These are phyloP conservation scores for Caloboletus firmus DNA, from an alignment of 1,284 basidiomycete species.

Conservation along the genomic window DNA sequence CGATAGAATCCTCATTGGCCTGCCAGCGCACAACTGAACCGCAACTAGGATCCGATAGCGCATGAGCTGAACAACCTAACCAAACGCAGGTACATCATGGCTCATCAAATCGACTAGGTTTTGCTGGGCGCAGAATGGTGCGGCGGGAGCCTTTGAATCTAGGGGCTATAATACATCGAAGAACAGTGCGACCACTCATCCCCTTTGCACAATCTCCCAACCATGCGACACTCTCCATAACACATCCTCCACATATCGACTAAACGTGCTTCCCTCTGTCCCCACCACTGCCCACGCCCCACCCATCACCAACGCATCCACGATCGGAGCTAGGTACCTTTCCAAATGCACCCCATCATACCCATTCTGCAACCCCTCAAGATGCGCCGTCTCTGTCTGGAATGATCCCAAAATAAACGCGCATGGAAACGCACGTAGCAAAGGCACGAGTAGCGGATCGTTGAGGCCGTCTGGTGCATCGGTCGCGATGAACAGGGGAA, in stretches of 20 bases:
- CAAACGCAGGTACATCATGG: too few species aligned
- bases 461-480: constrained; percentile 51
- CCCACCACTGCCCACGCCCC: constrained; percentile 59
- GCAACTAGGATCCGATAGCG: too few species aligned
- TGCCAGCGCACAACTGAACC: neutral
- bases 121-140: too few species aligned
- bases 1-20: too few species aligned
- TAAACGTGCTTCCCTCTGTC: constrained; percentile 73
- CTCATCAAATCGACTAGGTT: too few species aligned
- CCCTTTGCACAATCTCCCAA: constrained; percentile 52
- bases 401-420: constrained; percentile 67
- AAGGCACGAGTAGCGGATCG: constrained; percentile 48
- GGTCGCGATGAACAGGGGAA: constrained; percentile 71
- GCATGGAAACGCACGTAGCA: constrained; percentile 68
- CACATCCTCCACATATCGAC: constrained; percentile 63
- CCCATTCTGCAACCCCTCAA: constrained; percentile 47
- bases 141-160: too few species aligned
- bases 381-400: constrained; percentile 30
- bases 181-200: constrained; percentile 28
- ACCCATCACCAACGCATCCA: constrained; percentile 69
- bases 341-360: constrained; percentile 55
- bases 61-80: too few species aligned
- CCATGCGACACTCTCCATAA: constrained; percentile 63
- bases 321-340: constrained; percentile 55
- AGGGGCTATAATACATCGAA: too few species aligned